Evolutionary conservation across 2,329 filamentous ascomycete species (phyloP), one percentile per base, ranked within the genome.

Genomic region (Eutypa lata): DNA sequence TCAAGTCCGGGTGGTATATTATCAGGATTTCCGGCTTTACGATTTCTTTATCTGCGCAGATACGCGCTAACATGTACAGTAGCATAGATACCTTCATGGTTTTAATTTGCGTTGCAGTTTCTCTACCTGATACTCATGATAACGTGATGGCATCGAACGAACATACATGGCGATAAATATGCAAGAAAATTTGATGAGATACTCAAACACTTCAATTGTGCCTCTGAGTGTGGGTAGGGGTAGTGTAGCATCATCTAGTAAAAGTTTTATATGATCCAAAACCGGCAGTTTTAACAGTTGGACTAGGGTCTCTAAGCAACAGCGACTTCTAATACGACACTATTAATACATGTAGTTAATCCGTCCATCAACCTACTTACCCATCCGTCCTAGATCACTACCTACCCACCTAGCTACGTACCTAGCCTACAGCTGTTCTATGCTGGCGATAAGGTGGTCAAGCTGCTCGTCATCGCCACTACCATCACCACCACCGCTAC

Each of bases 341-440:
- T 31, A 31, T 10, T 10, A 6, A 31, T 31, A 10, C n/a, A 31
- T 31, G 10, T 10, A 31, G 26, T 6, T 31, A 31, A 31, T 10
- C 26, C 26, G n/a, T n/a, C n/a, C n/a, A n/a, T n/a, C n/a, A n/a
- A 31, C 26, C 26, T 31, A 31, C 26, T 31, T 10, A 10, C 10
- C 10, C 26, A 31, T 31, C 26, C 10, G 10, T 16, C 7, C 13
- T 38, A 5, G 13, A 16, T 16, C 16, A 18, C 35, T 38, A 38
- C 6, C 13, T 38, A 38, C 13, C 13, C 16, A 16, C 35, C 35
- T 16, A 38, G 35, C 7, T 38, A 38, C 6, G 13, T 38, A 38
- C 6, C 16, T 35, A 18, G 19, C 26, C 28, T 73, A 86, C 58
- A 87, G 63, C 64, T 87, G 81, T 63, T 87, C 84, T 57, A 86